Percentiles rank a stretch among this genome's conserved stretches.
Conservation (phyloP, 352 stramenopile species). For the Elongisporangium undulatum region DNA sequence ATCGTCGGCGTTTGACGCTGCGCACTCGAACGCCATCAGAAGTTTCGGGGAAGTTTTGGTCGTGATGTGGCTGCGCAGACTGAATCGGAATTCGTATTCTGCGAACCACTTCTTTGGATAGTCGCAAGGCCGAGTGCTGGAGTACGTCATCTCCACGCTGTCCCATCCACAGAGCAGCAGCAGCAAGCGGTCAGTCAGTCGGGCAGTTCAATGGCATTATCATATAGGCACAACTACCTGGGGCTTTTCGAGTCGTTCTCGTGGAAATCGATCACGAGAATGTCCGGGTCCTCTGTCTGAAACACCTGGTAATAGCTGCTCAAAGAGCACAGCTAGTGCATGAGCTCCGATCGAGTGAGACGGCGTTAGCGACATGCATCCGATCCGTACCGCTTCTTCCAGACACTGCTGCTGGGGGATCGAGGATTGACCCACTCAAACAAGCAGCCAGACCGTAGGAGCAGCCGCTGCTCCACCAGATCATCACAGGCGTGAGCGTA, state of each 20-base stretch:
- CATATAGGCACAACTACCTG: neutral
- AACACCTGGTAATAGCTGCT: neutral
- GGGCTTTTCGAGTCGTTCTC: neutral
- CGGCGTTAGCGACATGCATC: neutral
- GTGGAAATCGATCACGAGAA: neutral
- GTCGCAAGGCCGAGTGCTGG: neutral
- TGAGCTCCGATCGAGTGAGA: neutral
- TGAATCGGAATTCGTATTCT: neutral
- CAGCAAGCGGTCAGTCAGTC: too few relatives aligned
- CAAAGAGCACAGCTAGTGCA: neutral
- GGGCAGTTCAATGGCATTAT: too few relatives aligned
- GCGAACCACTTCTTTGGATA: too few relatives aligned
- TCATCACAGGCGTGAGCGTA: too few relatives aligned
- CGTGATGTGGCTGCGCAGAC: neutral
- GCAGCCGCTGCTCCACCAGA: neutral
- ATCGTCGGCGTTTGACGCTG: neutral
- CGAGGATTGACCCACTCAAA: neutral
- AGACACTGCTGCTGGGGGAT: neutral
- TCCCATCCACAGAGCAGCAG: too few relatives aligned
- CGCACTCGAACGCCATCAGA: neutral
- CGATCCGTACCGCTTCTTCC: neutral
- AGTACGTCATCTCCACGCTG: neutral
- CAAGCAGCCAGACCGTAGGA: neutral
- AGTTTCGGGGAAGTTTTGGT: neutral
- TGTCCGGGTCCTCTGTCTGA: neutral